Conservation (phyloP, 345 rosid species). For the Viola odorata region DNA sequence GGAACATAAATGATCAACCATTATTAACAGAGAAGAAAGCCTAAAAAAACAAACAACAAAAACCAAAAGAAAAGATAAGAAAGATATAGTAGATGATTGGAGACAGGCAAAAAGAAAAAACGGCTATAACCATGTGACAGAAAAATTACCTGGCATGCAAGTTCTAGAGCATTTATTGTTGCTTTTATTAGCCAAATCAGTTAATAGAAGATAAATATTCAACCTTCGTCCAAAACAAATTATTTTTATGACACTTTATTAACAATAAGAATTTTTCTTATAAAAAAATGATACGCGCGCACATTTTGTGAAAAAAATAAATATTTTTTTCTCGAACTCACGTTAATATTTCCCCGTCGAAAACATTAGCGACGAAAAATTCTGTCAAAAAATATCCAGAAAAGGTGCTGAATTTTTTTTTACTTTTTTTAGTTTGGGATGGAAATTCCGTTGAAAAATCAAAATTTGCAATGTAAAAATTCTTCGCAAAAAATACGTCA, state of each 20-base stretch:
- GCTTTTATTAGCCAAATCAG: constrained; percentile 24
- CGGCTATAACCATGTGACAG: constrained; percentile 10
- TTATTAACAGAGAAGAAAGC: constrained; percentile 17
- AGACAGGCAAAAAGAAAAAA: neutral
- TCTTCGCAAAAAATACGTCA: too few species aligned
- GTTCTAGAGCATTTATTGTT: constrained; percentile 14
- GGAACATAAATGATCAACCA: constrained; percentile 22
- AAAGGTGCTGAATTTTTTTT: too few species aligned
- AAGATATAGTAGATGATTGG: too few species aligned
- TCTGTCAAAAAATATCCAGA: too few species aligned
- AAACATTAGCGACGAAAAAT: too few species aligned
- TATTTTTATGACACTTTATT: too few species aligned
- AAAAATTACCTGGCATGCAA: constrained; percentile 14
- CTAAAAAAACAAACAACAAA: neutral
- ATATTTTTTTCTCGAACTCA: neutral
- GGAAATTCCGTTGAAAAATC: too few species aligned
- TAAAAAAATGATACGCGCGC: too few species aligned
- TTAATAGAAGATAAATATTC: neutral
- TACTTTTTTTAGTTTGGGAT: too few species aligned
- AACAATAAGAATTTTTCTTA: neutral
- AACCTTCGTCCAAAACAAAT: too few species aligned
- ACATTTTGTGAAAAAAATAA: neutral
- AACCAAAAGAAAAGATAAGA: constrained; percentile 8
- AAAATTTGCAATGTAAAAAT: too few species aligned
- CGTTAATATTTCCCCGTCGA: too few species aligned